These are phyloP conservation scores for Inonotus hispidus DNA, from an alignment of 1,284 basidiomycete genomes.

Conservation along the genomic window DNA sequence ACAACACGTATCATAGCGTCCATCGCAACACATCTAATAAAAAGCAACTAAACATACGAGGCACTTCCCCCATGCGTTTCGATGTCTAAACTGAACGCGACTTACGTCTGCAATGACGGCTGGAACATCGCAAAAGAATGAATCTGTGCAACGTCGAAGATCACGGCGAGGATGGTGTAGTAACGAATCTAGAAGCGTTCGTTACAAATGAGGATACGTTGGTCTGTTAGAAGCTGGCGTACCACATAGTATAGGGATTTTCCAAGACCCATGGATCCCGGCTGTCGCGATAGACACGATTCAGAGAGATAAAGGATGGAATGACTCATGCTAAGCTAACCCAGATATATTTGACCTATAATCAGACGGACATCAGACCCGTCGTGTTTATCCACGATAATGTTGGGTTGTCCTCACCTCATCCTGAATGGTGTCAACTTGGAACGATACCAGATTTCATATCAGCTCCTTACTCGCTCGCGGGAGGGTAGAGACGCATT, in stretches of 20 bases:
- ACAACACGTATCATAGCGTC: slow-evolving; percentile 34
- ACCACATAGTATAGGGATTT: slow-evolving; percentile 38
- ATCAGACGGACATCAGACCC: neutral
- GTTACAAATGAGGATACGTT: neutral
- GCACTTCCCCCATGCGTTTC: too few relatives aligned
- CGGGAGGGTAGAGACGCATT: neutral
- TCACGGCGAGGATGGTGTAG: slow-evolving; percentile 35
- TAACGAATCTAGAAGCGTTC: slow-evolving; percentile 34
- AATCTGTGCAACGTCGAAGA: slow-evolving; percentile 38
- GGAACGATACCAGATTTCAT: too few relatives aligned
- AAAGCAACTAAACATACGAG: too few relatives aligned
- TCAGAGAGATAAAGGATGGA: neutral
- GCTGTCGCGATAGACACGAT: neutral
- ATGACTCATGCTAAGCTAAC: neutral
- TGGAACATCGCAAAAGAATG: slow-evolving; percentile 28
- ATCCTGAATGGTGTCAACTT: slow-evolving; percentile 2
- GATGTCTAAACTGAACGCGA: neutral
- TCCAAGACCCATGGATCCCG: slow-evolving; percentile 22
- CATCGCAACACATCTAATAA: slow-evolving; percentile 32
- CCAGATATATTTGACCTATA: slow-evolving; percentile 7
- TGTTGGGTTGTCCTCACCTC: neutral
- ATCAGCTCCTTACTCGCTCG: too few relatives aligned
- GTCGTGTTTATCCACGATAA: neutral
- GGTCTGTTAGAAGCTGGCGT: neutral
- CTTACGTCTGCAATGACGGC: slow-evolving; percentile 9